A percentile compares a stretch with the other conserved stretches of the same genome.
Evolutionary conservation across 1,139 yeast genomes (phyloP).

Genomic region (Geotrichum candidum): DNA sequence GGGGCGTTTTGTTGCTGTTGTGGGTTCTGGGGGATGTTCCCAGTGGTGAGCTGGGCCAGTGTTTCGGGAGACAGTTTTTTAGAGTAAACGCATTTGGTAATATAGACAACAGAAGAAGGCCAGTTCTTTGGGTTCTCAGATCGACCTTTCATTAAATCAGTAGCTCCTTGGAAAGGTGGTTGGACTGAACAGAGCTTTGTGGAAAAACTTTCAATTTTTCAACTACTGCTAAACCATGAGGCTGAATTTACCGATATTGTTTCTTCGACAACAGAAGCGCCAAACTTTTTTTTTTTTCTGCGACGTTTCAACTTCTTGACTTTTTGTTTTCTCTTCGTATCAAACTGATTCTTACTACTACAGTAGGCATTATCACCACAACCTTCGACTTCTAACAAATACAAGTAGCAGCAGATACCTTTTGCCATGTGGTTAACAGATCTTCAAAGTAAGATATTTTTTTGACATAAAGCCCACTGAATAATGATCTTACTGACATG

Average conservation of each 20-base stretch:
- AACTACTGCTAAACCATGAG: background rate
- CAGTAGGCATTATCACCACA: background rate
- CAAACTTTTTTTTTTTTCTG: background rate
- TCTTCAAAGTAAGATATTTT: conserved; percentile 51
- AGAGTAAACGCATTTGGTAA: conserved; percentile 9
- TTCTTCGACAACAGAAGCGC: background rate
- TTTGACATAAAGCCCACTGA: background rate
- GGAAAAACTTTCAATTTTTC: no score
- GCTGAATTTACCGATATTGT: background rate
- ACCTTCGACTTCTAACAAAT: background rate
- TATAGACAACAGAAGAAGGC: conserved; percentile 11
- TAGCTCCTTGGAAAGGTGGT: background rate
- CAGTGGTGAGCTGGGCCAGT: background rate
- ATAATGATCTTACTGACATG: background rate
- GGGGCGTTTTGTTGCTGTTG: conserved; percentile 3
- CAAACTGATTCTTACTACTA: background rate
- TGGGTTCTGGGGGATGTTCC: conserved; percentile 8
- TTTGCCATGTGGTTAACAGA: conserved; percentile 69
- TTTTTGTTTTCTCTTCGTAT: background rate
- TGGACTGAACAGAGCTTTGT: background rate
- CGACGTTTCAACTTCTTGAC: background rate
- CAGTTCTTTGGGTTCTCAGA: conserved; percentile 12
- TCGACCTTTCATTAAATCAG: background rate
- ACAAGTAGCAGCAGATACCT: background rate
- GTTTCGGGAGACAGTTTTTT: conserved; percentile 4